Conservation (phyloP, 1,284 basidiomycete species). For the Abortiporus biennis region DNA sequence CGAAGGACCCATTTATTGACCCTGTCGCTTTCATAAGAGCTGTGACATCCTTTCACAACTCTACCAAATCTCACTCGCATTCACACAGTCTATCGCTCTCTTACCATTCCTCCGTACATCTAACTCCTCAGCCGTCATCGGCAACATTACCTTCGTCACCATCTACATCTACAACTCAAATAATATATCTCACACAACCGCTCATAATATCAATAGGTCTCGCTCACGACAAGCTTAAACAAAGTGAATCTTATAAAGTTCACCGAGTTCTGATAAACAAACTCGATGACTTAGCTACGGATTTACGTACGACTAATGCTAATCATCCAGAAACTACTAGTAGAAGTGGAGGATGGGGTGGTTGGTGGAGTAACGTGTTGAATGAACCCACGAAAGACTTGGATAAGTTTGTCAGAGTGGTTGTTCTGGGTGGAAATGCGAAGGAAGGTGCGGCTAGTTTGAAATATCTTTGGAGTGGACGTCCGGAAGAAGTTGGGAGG, state of each 20-base stretch:
- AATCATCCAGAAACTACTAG: slow-evolving; percentile 6
- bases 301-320: slow-evolving; percentile 26
- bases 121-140: slow-evolving; percentile 13
- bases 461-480: slow-evolving; percentile 35
- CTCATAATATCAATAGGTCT: slow-evolving; percentile 41
- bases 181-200: slow-evolving; percentile 37
- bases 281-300: slow-evolving; percentile 38
- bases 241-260: slow-evolving; percentile 53
- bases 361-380: slow-evolving; percentile 27
- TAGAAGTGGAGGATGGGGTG: slow-evolving; percentile 6
- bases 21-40: slow-evolving; percentile 42
- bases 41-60: slow-evolving; percentile 19
- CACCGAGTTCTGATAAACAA: slow-evolving; percentile 52
- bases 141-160: slow-evolving; percentile 14
- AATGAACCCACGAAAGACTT: slow-evolving; percentile 40
- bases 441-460: slow-evolving; percentile 32
- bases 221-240: slow-evolving; percentile 44
- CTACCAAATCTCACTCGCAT: slow-evolving; percentile 16
- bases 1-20: slow-evolving; percentile 74
- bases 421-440: slow-evolving; percentile 18
- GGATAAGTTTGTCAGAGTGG: slow-evolving; percentile 25
- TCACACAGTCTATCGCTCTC: slow-evolving; percentile 15
- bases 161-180: slow-evolving; percentile 8
- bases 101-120: slow-evolving; percentile 11
- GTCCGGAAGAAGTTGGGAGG: slow-evolving; percentile 24